Conservation (phyloP, 1,284 basidiomycete genomes). For the Cronartium quercuum region DNA sequence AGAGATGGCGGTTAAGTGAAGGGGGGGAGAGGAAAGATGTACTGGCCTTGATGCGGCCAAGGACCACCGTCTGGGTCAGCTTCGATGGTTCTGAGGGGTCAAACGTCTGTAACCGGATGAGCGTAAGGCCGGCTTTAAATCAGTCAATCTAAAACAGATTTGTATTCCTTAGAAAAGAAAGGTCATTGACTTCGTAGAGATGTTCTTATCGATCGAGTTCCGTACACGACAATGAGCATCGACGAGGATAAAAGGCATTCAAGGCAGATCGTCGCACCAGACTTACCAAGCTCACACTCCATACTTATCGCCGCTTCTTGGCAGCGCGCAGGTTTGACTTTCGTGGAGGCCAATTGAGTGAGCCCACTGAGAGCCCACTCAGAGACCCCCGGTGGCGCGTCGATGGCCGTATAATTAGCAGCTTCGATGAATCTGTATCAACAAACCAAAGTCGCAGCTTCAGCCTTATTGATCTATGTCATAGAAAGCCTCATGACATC, state of each 20-base stretch:
- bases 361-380: slow-evolving; percentile 71
- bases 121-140: background rate
- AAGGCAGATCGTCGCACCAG: background rate
- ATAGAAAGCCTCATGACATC: background rate
- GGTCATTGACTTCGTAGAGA: slow-evolving; percentile 8
- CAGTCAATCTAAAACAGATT: background rate
- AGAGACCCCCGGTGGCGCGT: slow-evolving; percentile 60
- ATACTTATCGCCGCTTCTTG: slow-evolving; percentile 55
- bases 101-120: slow-evolving; percentile 11
- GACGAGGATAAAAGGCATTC: background rate
- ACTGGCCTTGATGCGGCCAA: slow-evolving; percentile 35
- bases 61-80: slow-evolving; percentile 8
- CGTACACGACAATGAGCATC: background rate
- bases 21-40: too few relatives aligned
- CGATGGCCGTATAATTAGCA: slow-evolving; percentile 63
- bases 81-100: slow-evolving; percentile 11
- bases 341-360: slow-evolving; percentile 59
- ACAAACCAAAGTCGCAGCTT: background rate
- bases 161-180: background rate
- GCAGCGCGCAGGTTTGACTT: slow-evolving; percentile 59
- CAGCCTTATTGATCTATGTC: background rate
- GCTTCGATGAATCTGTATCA: slow-evolving; percentile 62
- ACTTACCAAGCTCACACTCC: slow-evolving; percentile 35
- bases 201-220: background rate
- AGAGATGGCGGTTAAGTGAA: background rate